A percentile compares a stretch with the other conserved stretches of the same genome.
phyloP scores from a whole-genome alignment of 495 filamentous ascomycete species.

The Acidiella bohemica region DNA sequence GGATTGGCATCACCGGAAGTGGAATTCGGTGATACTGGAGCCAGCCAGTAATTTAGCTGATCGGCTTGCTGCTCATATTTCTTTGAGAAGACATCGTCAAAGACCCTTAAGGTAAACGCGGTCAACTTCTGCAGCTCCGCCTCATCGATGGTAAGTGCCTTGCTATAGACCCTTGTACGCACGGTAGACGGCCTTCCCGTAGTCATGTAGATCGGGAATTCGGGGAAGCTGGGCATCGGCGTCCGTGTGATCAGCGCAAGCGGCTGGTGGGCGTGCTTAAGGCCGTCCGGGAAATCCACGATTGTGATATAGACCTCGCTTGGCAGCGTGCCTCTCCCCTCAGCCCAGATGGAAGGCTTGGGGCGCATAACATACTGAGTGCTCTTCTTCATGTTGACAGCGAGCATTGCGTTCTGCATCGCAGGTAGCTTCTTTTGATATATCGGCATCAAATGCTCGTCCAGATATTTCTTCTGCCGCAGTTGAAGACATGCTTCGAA shows the following conservation, averaged over 20 bases:
- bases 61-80: constrained; percentile 48
- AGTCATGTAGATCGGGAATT: constrained; percentile 58
- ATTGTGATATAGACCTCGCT: constrained; percentile 49
- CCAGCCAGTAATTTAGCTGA: constrained; percentile 75
- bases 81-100: constrained; percentile 84
- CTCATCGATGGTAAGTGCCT: constrained; percentile 31
- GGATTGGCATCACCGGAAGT: background rate
- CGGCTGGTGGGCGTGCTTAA: constrained; percentile 48
- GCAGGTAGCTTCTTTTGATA: constrained; percentile 60
- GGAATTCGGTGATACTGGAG: constrained; percentile 34
- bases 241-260: constrained; percentile 61
- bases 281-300: constrained; percentile 44
- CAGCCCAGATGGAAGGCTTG: constrained; percentile 70
- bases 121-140: constrained; percentile 41
- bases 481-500: constrained; percentile 72
- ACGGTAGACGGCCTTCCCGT: constrained; percentile 45
- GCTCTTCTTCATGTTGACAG: constrained; percentile 61
- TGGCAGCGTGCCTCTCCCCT: constrained; percentile 37
- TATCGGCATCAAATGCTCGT: constrained; percentile 58
- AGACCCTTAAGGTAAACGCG: constrained; percentile 59
- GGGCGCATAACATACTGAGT: constrained; percentile 60
- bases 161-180: constrained; percentile 29
- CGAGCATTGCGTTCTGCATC: constrained; percentile 85
- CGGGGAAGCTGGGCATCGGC: constrained; percentile 48
- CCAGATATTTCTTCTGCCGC: constrained; percentile 50